Evolutionary conservation across 768 basidiomycete genomes (phyloP), one percentile per base, ranked within the genome.

Genomic region (Mycena vulgaris): DNA sequence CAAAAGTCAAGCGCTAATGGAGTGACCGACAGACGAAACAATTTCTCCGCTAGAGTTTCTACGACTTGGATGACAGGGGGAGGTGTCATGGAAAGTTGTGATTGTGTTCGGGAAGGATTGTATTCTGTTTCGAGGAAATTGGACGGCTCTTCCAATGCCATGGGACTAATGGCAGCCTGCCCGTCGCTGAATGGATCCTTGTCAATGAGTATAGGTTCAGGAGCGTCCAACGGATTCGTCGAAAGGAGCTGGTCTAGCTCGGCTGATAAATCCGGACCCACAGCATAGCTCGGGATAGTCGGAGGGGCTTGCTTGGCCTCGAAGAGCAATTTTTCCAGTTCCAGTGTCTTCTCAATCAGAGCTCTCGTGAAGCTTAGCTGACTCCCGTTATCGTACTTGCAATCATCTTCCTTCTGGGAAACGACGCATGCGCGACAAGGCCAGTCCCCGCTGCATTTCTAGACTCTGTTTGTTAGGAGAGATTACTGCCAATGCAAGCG

Each of bases 301-400:
- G 66, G 59, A 35, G 61, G 25, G 0, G 64, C 19, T 11, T 62
- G 60, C 49, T 67, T 73, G 28, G 72, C 72, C 23, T 59, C 45
- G 3, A 61, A 62, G 25, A 73, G 72, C 1, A 73, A 57, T 11
- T 73, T 53, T 40, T 73, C 68, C 21, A 73, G 57, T 42, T 73
- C 72, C 5, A 63, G 65, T 21, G 72, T 70, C 39, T 68, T 58
- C 37, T 73, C 72, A 25, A 73, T 73, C 10, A 73, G 45, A 19
- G 72, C 72, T 57, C 72, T 65, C 11, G 72, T 73, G 51, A 60
- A 73, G 56, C 68, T 70, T 45, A 73, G n/a, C 37, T 73, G 68
- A 49, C 72, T 73, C 16, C 62, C 66, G 53, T 73, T 68, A 37
- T 69, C 66, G 57, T 57, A 73, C 57, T 73, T 67, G 65, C 72